Evolutionary conservation across 192 early-diverging fungal genomes (phyloP).

Genomic region (Chytriomyces sp.): DNA sequence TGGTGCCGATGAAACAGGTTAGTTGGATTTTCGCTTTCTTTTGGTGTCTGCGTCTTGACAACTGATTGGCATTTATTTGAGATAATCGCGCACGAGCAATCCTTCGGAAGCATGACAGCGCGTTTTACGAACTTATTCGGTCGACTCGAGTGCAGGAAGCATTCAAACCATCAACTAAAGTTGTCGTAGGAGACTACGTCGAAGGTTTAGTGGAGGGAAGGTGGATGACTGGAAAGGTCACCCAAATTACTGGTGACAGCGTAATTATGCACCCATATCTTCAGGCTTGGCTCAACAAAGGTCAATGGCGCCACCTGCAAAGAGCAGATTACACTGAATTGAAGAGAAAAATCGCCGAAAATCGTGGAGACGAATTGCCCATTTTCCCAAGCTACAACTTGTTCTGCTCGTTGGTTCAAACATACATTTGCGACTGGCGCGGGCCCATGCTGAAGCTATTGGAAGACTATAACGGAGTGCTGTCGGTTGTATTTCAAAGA

Average conservation of each 20-base stretch:
- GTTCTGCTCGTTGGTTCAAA: constrained; percentile 6
- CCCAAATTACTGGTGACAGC: background rate
- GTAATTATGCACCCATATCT: background rate
- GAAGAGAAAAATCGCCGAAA: constrained; percentile 12
- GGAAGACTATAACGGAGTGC: background rate
- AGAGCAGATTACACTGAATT: background rate
- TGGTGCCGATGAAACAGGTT: background rate
- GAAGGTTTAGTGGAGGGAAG: background rate
- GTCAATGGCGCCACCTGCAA: background rate
- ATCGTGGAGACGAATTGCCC: constrained; percentile 30
- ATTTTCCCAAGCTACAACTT: constrained; percentile 30
- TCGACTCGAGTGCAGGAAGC: background rate
- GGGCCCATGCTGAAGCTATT: constrained; percentile 5
- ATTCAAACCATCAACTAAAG: background rate
- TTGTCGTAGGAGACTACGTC: constrained; percentile 14
- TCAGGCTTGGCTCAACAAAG: background rate
- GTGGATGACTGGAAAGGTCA: background rate
- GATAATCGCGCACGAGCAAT: constrained; percentile 7
- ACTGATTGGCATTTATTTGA: background rate
- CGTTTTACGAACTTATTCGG: background rate
- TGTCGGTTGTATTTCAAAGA: background rate
- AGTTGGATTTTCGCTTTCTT: background rate
- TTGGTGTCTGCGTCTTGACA: background rate
- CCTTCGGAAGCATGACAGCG: background rate
- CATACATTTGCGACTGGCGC: constrained; percentile 3